These are phyloP conservation scores for Rubroboletus pulcherrimus DNA, from an alignment of 768 basidiomycete genomes.

Conservation along the genomic window DNA sequence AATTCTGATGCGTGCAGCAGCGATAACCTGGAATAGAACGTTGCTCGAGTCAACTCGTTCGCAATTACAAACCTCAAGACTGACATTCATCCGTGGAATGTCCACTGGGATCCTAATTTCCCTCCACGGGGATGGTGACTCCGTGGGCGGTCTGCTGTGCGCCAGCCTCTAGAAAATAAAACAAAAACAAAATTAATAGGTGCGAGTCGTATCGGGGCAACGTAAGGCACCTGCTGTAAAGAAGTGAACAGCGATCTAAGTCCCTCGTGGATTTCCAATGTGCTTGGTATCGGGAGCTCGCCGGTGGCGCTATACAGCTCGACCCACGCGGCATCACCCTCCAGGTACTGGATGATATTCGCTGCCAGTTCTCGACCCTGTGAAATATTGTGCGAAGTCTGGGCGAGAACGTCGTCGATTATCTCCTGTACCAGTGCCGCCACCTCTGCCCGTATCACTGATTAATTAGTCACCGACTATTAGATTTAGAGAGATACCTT, in stretches of 20 bases:
- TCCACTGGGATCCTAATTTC: slow-evolving; percentile 83
- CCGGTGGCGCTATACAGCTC: slow-evolving; percentile 68
- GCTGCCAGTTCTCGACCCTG: slow-evolving; percentile 45
- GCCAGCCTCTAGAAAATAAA: slow-evolving; percentile 33
- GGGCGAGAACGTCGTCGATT: slow-evolving; percentile 41
- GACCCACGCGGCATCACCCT: slow-evolving; percentile 63
- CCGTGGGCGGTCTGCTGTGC: slow-evolving; percentile 39
- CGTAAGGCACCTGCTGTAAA: slow-evolving; percentile 32
- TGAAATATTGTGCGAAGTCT: slow-evolving; percentile 29
- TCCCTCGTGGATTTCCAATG: slow-evolving; percentile 30
- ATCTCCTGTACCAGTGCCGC: slow-evolving; percentile 54
- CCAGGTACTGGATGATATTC: slow-evolving; percentile 54
- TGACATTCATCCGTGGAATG: slow-evolving; percentile 75
- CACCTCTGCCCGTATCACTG: slow-evolving; percentile 48
- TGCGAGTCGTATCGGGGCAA: slow-evolving; percentile 22
- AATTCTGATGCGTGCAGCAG: slow-evolving; percentile 52
- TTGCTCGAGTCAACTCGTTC: slow-evolving; percentile 2
- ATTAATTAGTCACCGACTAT: slow-evolving; percentile 3
- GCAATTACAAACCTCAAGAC: slow-evolving; percentile 22
- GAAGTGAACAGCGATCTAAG: slow-evolving; percentile 21
- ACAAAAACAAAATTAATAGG: slow-evolving; percentile 23
- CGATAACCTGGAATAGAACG: slow-evolving; percentile 52
- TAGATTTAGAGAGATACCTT: slow-evolving; percentile 49
- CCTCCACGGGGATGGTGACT: slow-evolving; percentile 49
- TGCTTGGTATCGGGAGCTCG: slow-evolving; percentile 55